Evolutionary conservation across 768 basidiomycete genomes (phyloP).

Genomic region (Asterophora lycoperdoides): DNA sequence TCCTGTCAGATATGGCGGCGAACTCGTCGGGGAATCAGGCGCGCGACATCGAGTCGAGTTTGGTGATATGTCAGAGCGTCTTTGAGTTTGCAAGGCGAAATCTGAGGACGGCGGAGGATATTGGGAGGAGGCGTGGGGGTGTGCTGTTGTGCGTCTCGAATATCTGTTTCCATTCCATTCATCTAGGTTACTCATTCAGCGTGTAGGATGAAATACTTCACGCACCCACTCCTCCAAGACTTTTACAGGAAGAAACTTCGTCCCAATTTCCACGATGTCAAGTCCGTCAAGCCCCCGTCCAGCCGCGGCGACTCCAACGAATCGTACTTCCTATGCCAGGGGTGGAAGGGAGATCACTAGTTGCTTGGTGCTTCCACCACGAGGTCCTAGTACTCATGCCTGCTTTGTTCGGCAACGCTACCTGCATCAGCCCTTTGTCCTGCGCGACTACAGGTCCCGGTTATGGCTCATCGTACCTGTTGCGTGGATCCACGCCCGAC

Average conservation of each 20-base stretch:
- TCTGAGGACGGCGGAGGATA: conserved; percentile 42
- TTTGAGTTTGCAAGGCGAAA: conserved; percentile 59
- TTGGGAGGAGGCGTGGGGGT: conserved; percentile 41
- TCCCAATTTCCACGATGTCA: conserved; percentile 62
- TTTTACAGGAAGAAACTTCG: conserved; percentile 60
- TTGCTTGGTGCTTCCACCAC: background rate
- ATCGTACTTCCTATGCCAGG: conserved; percentile 82
- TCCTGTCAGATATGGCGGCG: conserved; percentile 88
- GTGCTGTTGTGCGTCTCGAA: conserved; percentile 51
- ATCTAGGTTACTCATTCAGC: background rate
- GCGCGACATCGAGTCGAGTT: conserved; percentile 60
- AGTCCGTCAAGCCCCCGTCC: conserved; percentile 74
- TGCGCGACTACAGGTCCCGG: too few species aligned
- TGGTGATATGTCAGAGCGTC: conserved; percentile 71
- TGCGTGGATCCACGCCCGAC: too few species aligned
- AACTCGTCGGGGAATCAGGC: conserved; percentile 67
- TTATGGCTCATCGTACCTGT: too few species aligned
- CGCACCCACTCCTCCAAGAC: conserved; percentile 62
- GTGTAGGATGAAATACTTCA: conserved; percentile 79
- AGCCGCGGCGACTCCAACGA: conserved; percentile 78
- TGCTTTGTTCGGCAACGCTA: too few species aligned
- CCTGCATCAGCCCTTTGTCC: too few species aligned
- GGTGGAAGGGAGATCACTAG: conserved; percentile 43
- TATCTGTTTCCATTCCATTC: conserved; percentile 5
- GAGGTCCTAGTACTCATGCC: too few species aligned